phyloP scores from a whole-genome alignment of 2,329 filamentous ascomycete species.

The Blastomyces percursus region DNA sequence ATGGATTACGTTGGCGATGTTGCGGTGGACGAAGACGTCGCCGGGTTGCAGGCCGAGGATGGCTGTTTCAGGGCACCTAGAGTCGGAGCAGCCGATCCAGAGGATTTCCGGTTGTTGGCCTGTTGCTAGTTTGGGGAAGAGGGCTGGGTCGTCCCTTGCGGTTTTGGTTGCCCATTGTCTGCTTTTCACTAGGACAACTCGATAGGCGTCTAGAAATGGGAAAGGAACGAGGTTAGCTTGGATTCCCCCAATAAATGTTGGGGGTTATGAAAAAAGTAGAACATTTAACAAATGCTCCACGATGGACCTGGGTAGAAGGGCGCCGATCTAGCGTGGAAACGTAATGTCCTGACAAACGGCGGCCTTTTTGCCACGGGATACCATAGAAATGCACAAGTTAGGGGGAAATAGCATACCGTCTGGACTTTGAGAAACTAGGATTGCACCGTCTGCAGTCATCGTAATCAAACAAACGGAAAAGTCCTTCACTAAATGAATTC shows the following conservation, averaged over 20 bases:
- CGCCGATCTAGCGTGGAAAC: neutral
- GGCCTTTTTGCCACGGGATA: neutral
- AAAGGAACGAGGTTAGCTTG: neutral
- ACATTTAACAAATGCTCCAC: neutral
- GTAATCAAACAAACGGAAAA: neutral
- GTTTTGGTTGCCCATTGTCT: conserved; percentile 59
- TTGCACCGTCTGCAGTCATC: neutral
- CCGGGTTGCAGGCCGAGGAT: conserved; percentile 68
- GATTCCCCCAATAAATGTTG: neutral
- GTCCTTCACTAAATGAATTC: neutral
- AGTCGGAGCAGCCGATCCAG: conserved; percentile 83
- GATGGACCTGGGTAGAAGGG: neutral
- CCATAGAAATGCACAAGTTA: neutral
- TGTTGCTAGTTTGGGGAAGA: conserved; percentile 56
- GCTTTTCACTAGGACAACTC: conserved; percentile 56
- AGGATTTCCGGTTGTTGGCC: conserved; percentile 55
- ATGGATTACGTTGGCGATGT: conserved; percentile 76
- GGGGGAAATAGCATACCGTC: neutral
- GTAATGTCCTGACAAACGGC: neutral
- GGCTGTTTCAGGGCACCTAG: conserved; percentile 71
- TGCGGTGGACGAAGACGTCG: conserved; percentile 81
- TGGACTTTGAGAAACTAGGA: neutral
- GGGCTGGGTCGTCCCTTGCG: conserved; percentile 53
- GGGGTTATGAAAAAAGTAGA: neutral
- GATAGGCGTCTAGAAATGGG: conserved; percentile 44